Base-by-base conservation (phyloP, 2,329 filamentous ascomycete genomes). In the Arthrobotrys megalospora region DNA sequence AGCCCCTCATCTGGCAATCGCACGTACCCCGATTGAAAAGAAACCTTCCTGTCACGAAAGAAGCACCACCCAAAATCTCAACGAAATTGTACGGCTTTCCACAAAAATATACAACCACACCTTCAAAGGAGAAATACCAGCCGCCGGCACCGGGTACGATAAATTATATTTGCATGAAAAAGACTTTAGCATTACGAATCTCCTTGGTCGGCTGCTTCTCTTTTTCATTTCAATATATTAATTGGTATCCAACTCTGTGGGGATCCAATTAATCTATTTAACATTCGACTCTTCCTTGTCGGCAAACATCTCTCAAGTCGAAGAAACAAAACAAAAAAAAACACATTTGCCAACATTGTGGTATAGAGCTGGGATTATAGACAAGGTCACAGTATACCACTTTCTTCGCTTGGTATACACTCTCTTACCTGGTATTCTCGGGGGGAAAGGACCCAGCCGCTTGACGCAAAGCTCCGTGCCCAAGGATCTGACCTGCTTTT, bases 171-270 rank as follows among this genome's bases (percentile, higher is more conserved):
- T 64, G 45, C 41, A 64, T 50, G 24, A 64, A 64, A 36, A 32
- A 34, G 48, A 28, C n/a, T 50, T 48, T 32, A 50, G 32, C 58
- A 53, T 53, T 58, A 45, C 69, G 53, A 71, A 71, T 64, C 21
- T 47, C 34, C 36, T 58, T 58, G 47, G 47, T 58, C 48, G 60
- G 48, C 24, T 48, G 19, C 41, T 48, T 62, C 58, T 47, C 32
- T 24, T 50, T 73, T 53, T 68, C 52, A 75, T 75, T 68, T 75
- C 43, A 63, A 68, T 75, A 75, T 62, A 75, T 75, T 75, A 68
- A 67, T 48, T 68, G 41, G 41, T 63, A 52, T 12, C 53, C 50
- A 73, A 63, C 63, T 41, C 43, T 53, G 43, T 41, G 62, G 62
- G 16, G 62, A 62, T 32, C 34, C 19, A 47, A 68, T 68, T 75